Conservation (phyloP, 2,329 filamentous ascomycete species). For the Talaromyces sp. region DNA sequence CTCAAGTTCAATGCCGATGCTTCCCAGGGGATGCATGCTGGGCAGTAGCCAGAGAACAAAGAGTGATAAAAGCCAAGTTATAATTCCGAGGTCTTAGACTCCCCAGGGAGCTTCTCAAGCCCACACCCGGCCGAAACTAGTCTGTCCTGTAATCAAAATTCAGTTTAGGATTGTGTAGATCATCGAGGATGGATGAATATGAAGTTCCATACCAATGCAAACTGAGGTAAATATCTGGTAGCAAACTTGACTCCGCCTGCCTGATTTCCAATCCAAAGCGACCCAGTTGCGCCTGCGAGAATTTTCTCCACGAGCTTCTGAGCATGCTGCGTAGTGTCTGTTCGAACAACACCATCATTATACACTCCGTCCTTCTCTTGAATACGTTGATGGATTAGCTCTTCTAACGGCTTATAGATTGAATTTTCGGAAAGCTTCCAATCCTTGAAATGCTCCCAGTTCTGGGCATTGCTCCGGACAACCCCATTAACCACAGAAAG, state of each 20-base stretch:
- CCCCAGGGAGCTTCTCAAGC: too few relatives aligned
- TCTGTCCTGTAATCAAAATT: too few relatives aligned
- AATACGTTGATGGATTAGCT: constrained; percentile 12
- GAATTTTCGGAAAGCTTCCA: constrained; percentile 19
- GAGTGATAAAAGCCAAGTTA: too few relatives aligned
- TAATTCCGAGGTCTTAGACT: too few relatives aligned
- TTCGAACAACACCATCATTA: constrained; percentile 1
- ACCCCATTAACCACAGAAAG: constrained; percentile 19
- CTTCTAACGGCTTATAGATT: constrained; percentile 16
- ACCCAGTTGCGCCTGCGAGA: constrained; percentile 16
- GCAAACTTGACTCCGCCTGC: background rate
- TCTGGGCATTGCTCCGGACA: constrained; percentile 17
- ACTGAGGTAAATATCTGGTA: constrained; percentile 1
- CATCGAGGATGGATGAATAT: too few relatives aligned
- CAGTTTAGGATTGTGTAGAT: too few relatives aligned
- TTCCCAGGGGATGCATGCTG: too few relatives aligned
- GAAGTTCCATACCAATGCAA: background rate
- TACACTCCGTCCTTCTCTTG: constrained; percentile 1
- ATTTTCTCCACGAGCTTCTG: constrained; percentile 21
- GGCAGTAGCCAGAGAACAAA: too few relatives aligned
- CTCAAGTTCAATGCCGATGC: too few relatives aligned
- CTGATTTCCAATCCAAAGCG: constrained; percentile 1
- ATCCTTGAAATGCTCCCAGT: constrained; percentile 3
- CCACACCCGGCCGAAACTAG: too few relatives aligned
- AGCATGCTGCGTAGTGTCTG: constrained; percentile 17